Conservation (phyloP, 495 filamentous ascomycete genomes). For the Penicillium canariense region DNA sequence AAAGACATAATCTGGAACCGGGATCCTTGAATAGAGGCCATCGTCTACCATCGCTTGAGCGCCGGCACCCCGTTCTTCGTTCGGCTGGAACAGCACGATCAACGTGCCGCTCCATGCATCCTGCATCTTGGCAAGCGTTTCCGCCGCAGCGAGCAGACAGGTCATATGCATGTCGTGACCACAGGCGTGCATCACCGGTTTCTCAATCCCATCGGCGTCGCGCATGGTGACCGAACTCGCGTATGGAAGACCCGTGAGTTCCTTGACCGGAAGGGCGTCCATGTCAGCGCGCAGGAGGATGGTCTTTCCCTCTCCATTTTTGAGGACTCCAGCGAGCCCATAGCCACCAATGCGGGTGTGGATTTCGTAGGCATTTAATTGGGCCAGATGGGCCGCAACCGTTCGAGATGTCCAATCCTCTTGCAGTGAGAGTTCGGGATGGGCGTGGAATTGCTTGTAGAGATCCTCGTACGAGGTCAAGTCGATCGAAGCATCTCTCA, state of each 20-base stretch:
- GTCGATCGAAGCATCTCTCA: conserved; percentile 20
- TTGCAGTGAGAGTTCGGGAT: conserved; percentile 57
- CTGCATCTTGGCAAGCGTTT: conserved; percentile 31
- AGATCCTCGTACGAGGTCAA: conserved; percentile 48
- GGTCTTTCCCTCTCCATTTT: conserved; percentile 48
- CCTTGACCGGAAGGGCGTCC: conserved; percentile 52
- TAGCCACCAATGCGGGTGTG: conserved; percentile 49
- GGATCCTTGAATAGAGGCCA: conserved; percentile 48
- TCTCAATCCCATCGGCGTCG: conserved; percentile 41
- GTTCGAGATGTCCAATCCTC: conserved; percentile 48
- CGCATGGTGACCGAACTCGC: conserved; percentile 42
- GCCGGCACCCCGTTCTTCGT: conserved; percentile 51
- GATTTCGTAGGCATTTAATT: conserved; percentile 34
- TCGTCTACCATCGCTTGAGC: conserved; percentile 56
- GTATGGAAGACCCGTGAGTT: conserved; percentile 50
- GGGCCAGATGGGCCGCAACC: conserved; percentile 35
- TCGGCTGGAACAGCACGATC: conserved; percentile 54
- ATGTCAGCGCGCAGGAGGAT: conserved; percentile 55
- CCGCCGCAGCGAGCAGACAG: conserved; percentile 49
- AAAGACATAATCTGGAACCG: conserved; percentile 48
- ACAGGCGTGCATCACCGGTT: conserved; percentile 56
- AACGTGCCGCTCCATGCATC: conserved; percentile 49
- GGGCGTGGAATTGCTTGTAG: conserved; percentile 54
- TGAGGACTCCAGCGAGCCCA: conserved; percentile 44
- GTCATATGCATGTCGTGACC: conserved; percentile 60